Conservation (phyloP, 1,139 yeast species). For the Blastobotrys aristatus region DNA sequence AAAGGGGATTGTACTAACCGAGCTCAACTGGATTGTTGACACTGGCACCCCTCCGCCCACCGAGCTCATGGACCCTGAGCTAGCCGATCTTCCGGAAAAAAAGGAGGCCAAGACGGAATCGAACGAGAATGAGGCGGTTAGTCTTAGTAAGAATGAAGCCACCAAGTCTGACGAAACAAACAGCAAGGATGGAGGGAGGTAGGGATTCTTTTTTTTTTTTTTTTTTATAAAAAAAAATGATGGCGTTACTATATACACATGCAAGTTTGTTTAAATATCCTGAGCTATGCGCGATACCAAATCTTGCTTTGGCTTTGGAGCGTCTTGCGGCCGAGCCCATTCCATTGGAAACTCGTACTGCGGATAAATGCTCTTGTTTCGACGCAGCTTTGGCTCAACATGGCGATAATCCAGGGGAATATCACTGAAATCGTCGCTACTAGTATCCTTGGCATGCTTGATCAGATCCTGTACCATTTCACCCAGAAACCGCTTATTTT, state of each 20-base stretch:
- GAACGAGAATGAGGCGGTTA: neutral
- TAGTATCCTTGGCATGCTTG: conserved; percentile 58
- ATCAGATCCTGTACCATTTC: conserved; percentile 59
- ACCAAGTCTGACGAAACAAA: neutral
- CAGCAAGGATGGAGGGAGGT: neutral
- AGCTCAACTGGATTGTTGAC: conserved; percentile 31
- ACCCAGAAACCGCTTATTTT: conserved; percentile 72
- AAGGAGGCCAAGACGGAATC: conserved; percentile 2
- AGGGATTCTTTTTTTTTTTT: neutral
- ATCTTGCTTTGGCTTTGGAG: conserved; percentile 19
- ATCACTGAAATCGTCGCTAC: conserved; percentile 58
- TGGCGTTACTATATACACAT: neutral
- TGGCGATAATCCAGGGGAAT: conserved; percentile 82
- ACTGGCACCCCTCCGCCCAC: conserved; percentile 25
- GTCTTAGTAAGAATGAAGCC: neutral
- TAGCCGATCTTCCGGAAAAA: neutral
- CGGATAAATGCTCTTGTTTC: conserved; percentile 33
- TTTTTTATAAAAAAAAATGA: neutral
- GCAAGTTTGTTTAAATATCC: neutral
- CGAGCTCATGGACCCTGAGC: neutral
- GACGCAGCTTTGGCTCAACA: conserved; percentile 42
- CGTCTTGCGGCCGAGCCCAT: conserved; percentile 68
- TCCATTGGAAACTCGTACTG: conserved; percentile 59
- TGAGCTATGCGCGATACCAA: conserved; percentile 6
- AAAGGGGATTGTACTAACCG: conserved; percentile 25